Conservation (phyloP, 2,329 filamentous ascomycete species). For the Fusarium duplospermum region DNA sequence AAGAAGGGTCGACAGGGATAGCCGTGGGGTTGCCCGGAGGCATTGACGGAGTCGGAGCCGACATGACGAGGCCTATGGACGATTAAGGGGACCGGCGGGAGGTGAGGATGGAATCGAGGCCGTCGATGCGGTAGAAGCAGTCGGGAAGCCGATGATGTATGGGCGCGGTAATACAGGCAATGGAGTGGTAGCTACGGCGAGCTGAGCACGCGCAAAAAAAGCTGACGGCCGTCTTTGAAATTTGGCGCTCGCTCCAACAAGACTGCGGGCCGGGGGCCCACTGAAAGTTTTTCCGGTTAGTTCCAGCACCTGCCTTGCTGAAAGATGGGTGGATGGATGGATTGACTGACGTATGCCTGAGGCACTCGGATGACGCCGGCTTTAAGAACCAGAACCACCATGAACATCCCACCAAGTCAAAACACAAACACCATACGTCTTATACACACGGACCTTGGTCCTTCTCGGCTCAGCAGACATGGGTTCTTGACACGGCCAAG, state of each 20-base stretch:
- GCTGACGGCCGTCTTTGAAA: constrained; percentile 46
- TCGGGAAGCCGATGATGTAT: constrained; percentile 49
- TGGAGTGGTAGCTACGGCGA: constrained; percentile 44
- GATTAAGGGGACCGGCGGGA: constrained; percentile 38
- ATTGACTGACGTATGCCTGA: constrained; percentile 31
- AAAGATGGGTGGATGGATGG: constrained; percentile 1
- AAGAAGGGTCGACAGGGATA: constrained; percentile 66
- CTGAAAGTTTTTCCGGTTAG: constrained; percentile 47
- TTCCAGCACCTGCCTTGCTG: constrained; percentile 4
- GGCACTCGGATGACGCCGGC: constrained; percentile 22
- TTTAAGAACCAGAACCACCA: not conserved
- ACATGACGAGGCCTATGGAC: constrained; percentile 50
- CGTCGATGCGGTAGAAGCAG: constrained; percentile 42
- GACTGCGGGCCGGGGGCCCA: constrained; percentile 35
- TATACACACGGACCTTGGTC: not conserved
- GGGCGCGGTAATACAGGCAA: constrained; percentile 42
- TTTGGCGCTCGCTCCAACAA: constrained; percentile 45
- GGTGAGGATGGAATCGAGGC: constrained; percentile 42
- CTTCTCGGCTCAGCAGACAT: not conserved
- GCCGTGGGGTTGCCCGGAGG: constrained; percentile 58
- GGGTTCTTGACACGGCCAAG: not conserved
- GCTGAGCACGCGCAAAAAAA: constrained; percentile 50
- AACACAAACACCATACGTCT: not conserved
- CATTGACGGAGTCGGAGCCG: constrained; percentile 61
- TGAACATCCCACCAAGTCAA: not conserved